Base-by-base conservation (phyloP, 139 green algal genomes). In the Zygnema cylindricum region DNA sequence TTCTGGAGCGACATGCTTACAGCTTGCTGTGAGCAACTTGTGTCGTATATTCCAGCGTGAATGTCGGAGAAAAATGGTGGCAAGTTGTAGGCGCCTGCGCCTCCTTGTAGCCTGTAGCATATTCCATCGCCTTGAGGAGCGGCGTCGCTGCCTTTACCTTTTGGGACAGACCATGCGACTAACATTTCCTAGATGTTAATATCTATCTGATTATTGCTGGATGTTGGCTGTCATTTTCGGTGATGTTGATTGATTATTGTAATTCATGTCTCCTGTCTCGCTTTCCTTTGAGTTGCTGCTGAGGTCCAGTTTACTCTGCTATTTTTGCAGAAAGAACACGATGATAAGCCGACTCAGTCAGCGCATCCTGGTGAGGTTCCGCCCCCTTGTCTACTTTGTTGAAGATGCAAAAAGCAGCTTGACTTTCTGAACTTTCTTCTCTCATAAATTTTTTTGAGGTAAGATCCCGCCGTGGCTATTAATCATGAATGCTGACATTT, bases 271-370 rank as follows among this genome's bases (percentile, higher is more conserved):
- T n/a, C n/a, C n/a, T n/a, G n/a, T n/a, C n/a, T n/a, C n/a, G n/a
- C n/a, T n/a, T n/a, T n/a, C n/a, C n/a, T n/a, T n/a, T n/a, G n/a
- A n/a, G n/a, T n/a, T n/a, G n/a, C n/a, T n/a, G n/a, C n/a, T n/a
- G n/a, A n/a, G 39, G 32, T 43, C 76, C 69, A 7, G 32, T 22
- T 43, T 49, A 32, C 2, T 32, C 77, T 32, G 25, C 39, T 42
- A 84, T 0, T 84, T 33, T 33, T 76, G 86, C 86, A 90, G 86
- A 90, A 88, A 33, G 94, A 86, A 0, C 95, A 96, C 21, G 93
- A 97, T 43, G 96, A 95, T 76, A 96, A 84, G 25, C 90, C 91
- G 3, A 93, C 91, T 43, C 55, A 93, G 1, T 93, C 91, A 11
- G 91, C 91, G 22, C 86, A 90, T 40, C 86, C 86, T 77, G 86